A percentile compares a stretch with the other conserved stretches of the same genome.
Evolutionary conservation across 192 early-diverging fungal species (phyloP).

Genomic region (Cetraspora pellucida): DNA sequence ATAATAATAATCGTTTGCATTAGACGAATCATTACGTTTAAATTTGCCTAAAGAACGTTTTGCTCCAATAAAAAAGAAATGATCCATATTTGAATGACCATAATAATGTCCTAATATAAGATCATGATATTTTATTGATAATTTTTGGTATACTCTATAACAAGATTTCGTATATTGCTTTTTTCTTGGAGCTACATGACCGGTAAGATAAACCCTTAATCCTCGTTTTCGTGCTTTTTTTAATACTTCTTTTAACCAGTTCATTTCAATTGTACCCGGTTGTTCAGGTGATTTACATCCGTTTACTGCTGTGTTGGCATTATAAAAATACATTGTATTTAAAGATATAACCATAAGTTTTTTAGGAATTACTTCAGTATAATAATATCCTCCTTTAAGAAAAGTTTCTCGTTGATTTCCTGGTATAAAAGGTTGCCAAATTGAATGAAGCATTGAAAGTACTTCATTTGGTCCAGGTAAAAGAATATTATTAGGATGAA

Average conservation of each 20-base stretch:
- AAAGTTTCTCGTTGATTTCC: slow-evolving; percentile 62
- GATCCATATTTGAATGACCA: slow-evolving; percentile 77
- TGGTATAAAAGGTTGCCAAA: slow-evolving; percentile 66
- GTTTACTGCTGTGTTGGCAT: slow-evolving; percentile 67
- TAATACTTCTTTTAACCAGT: slow-evolving; percentile 69
- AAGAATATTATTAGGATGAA: slow-evolving; percentile 71
- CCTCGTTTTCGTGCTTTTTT: slow-evolving; percentile 44
- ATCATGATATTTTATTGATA: slow-evolving; percentile 50
- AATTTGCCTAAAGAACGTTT: background rate
- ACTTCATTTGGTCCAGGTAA: slow-evolving; percentile 51
- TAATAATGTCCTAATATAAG: slow-evolving; percentile 68
- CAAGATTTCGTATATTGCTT: slow-evolving; percentile 50
- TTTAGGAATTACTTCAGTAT: slow-evolving; percentile 54
- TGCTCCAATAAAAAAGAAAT: slow-evolving; percentile 59
- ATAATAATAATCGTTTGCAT: background rate
- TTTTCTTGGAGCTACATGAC: slow-evolving; percentile 65
- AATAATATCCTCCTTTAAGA: slow-evolving; percentile 69
- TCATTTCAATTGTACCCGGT: slow-evolving; percentile 65
- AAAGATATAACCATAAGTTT: slow-evolving; percentile 62
- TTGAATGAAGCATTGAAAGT: slow-evolving; percentile 50
- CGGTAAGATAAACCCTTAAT: slow-evolving; percentile 62
- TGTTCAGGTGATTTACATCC: slow-evolving; percentile 59
- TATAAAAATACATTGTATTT: slow-evolving; percentile 76
- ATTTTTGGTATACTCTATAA: slow-evolving; percentile 43
- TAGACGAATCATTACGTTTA: background rate